These are phyloP conservation scores for Gonium pectorale DNA, from an alignment of 139 green algal species.

Conservation along the genomic window DNA sequence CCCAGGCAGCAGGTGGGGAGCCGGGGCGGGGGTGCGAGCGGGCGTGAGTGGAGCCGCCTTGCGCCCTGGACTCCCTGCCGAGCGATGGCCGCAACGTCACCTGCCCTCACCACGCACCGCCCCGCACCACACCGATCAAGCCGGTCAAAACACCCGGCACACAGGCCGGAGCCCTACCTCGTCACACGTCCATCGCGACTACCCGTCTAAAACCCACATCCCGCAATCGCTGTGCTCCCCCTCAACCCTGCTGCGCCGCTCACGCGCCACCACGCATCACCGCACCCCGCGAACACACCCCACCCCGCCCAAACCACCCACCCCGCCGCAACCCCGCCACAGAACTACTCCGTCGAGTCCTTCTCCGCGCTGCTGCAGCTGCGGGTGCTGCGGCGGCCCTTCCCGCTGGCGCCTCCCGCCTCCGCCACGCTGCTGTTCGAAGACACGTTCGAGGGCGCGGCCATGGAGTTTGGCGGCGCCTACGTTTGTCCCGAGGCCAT, in stretches of 20 bases:
- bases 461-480: slow-evolving; percentile 28
- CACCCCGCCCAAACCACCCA: neutral
- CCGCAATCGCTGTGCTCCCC: neutral
- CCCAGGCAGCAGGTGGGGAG: no score
- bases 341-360: slow-evolving; percentile 31
- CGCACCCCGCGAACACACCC: neutral
- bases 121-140: no score
- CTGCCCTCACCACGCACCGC: no score
- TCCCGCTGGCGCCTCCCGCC: slow-evolving; percentile 10
- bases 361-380: slow-evolving; percentile 25
- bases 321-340: neutral
- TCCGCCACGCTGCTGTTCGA: neutral
- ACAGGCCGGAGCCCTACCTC: no score
- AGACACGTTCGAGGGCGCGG: neutral
- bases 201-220: no score
- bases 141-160: no score
- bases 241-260: neutral
- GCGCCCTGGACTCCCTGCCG: no score
- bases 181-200: no score
- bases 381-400: slow-evolving; percentile 8
- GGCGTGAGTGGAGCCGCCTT: no score
- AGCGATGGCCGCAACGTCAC: no score
- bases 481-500: slow-evolving; percentile 26
- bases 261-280: neutral
- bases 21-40: no score